Percentiles rank a stretch among this genome's conserved stretches.
These are phyloP conservation scores for Starmerella geochares DNA, from an alignment of 805 yeast species.

Conservation along the genomic window DNA sequence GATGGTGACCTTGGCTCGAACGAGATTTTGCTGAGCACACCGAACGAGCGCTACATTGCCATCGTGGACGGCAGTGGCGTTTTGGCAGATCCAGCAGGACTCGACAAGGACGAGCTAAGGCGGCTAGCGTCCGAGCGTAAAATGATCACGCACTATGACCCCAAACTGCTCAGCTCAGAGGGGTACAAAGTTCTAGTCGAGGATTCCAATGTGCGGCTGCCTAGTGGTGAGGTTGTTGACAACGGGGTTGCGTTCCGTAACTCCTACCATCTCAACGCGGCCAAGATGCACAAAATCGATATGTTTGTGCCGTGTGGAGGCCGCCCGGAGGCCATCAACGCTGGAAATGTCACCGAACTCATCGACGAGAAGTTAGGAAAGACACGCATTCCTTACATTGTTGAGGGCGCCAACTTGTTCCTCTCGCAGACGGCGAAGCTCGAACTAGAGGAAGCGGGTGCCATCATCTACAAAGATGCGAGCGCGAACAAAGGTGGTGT, in stretches of 20 bases:
- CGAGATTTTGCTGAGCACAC: constrained; percentile 69
- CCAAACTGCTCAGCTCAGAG: constrained; percentile 49
- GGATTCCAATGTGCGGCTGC: constrained; percentile 67
- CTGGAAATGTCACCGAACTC: constrained; percentile 63
- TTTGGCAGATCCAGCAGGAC: constrained; percentile 80
- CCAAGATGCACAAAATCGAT: constrained; percentile 56
- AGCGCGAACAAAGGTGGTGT: constrained; percentile 98
- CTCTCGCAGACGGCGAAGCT: constrained; percentile 90
- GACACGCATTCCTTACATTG: constrained; percentile 71
- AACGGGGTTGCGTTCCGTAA: constrained; percentile 88
- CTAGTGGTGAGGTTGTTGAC: constrained; percentile 62
- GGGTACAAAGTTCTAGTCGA: constrained; percentile 83
- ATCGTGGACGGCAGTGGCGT: constrained; percentile 95
- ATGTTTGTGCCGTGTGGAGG: constrained; percentile 98
- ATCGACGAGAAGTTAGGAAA: constrained; percentile 66
- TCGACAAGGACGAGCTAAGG: constrained; percentile 65
- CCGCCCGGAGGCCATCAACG: constrained; percentile 90
- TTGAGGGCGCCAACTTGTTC: constrained; percentile 95
- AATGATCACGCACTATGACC: constrained; percentile 64
- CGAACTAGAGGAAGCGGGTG: constrained; percentile 75
- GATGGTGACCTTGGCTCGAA: constrained; percentile 97
- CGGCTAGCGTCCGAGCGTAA: constrained; percentile 68
- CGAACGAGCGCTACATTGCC: constrained; percentile 71
- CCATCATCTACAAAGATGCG: constrained; percentile 84
- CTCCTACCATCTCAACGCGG: constrained; percentile 69